These are phyloP conservation scores for Russula lepida DNA, from an alignment of 768 basidiomycete species.

Conservation along the genomic window DNA sequence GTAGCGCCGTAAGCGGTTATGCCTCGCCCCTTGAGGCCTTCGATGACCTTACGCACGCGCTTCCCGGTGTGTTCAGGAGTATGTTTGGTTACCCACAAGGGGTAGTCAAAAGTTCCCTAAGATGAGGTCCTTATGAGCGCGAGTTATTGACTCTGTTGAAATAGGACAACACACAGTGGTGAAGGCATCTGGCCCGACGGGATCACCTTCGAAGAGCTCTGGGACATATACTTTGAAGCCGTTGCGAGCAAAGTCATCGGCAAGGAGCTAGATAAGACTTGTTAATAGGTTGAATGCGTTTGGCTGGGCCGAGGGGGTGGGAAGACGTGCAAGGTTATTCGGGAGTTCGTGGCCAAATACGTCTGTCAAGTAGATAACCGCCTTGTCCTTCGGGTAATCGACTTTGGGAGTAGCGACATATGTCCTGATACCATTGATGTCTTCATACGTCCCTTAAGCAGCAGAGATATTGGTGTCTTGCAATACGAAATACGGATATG, in stretches of 20 bases:
- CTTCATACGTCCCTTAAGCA: conserved; percentile 28
- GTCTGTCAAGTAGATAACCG: conserved; percentile 35
- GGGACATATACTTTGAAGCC: conserved; percentile 27
- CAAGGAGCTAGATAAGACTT: conserved; percentile 29
- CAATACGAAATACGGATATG: not conserved
- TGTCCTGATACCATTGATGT: conserved; percentile 32
- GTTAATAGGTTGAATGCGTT: no score
- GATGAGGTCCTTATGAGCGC: not conserved
- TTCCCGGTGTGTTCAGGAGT: conserved; percentile 17
- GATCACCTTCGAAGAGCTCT: conserved; percentile 24
- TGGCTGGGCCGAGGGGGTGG: not conserved
- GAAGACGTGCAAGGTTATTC: conserved; percentile 27
- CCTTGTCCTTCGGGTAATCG: conserved; percentile 35
- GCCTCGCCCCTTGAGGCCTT: conserved; percentile 27
- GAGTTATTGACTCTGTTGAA: not conserved
- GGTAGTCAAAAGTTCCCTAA: conserved; percentile 7
- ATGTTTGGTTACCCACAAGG: conserved; percentile 18
- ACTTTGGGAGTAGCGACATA: conserved; percentile 36
- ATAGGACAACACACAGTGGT: conserved; percentile 9
- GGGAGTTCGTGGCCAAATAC: conserved; percentile 29
- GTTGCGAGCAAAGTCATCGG: conserved; percentile 37
- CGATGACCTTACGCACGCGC: conserved; percentile 23
- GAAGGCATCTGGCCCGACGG: conserved; percentile 20
- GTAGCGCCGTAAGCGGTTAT: conserved; percentile 26
- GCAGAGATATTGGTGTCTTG: not conserved